A percentile compares a stretch with the other conserved stretches of the same genome.
phyloP scores from a whole-genome alignment of 352 stramenopile genomes.

The Albugo laibachii region DNA sequence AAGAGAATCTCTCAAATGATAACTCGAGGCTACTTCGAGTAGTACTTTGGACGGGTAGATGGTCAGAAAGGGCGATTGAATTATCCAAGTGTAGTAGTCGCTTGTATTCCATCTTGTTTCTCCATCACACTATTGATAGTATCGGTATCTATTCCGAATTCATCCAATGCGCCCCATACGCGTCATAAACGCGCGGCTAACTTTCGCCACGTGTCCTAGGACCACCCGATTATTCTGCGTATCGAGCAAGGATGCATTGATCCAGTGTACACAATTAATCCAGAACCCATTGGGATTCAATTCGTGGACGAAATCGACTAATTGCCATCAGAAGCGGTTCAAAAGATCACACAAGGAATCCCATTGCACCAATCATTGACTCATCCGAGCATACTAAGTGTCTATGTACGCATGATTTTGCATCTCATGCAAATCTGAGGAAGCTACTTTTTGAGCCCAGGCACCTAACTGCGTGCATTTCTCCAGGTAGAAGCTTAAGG shows the following conservation, averaged over 20 bases:
- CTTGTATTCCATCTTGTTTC: no score
- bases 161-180: no score
- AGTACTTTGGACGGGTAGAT: no score
- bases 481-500: slow-evolving; percentile 1
- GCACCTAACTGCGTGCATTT: slow-evolving; percentile 12
- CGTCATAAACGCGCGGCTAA: no score
- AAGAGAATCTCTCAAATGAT: no score
- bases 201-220: no score
- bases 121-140: no score
- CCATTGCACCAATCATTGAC: slow-evolving; percentile 34
- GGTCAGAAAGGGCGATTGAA: no score
- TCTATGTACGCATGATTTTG: slow-evolving; percentile 9
- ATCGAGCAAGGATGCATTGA: neutral
- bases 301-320: slow-evolving; percentile 64
- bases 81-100: no score
- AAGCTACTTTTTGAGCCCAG: slow-evolving; percentile 13
- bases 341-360: slow-evolving; percentile 45
- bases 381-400: slow-evolving; percentile 32
- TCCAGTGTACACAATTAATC: slow-evolving; percentile 1
- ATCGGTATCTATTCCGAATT: no score
- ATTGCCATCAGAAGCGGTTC: slow-evolving; percentile 29
- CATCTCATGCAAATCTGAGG: neutral
- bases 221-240: no score
- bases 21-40: no score
- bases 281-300: slow-evolving; percentile 41